These are phyloP conservation scores for Lyophyllum semitale DNA, from an alignment of 768 basidiomycete genomes.

Conservation along the genomic window DNA sequence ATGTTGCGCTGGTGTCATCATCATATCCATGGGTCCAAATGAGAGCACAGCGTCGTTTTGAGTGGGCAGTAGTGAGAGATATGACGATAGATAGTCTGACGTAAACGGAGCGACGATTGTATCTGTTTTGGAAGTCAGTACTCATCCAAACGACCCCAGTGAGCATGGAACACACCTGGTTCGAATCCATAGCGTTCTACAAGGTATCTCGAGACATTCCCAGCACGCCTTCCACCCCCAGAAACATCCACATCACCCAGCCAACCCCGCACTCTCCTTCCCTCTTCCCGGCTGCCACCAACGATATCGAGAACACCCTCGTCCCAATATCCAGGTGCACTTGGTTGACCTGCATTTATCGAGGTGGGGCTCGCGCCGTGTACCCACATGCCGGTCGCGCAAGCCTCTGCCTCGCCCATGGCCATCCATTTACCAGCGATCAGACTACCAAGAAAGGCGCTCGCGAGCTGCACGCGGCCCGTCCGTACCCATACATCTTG, in stretches of 20 bases:
- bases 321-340: slow-evolving; percentile 69
- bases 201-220: slow-evolving; percentile 72
- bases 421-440: slow-evolving; percentile 70
- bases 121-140: slow-evolving; percentile 41
- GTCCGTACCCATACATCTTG: slow-evolving; percentile 79
- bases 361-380: slow-evolving; percentile 46
- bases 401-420: slow-evolving; percentile 77
- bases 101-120: slow-evolving; percentile 77
- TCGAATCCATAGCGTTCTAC: slow-evolving; percentile 84
- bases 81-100: slow-evolving; percentile 72
- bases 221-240: slow-evolving; percentile 63
- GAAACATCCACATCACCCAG: slow-evolving; percentile 79
- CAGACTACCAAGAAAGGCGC: slow-evolving; percentile 71
- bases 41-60: slow-evolving; percentile 74
- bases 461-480: slow-evolving; percentile 76
- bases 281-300: slow-evolving; percentile 75
- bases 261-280: slow-evolving; percentile 71
- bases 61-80: slow-evolving; percentile 75
- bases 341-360: slow-evolving; percentile 10
- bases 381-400: slow-evolving; percentile 78
- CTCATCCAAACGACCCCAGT: neutral
- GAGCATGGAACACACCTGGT: slow-evolving; percentile 44
- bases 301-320: slow-evolving; percentile 77
- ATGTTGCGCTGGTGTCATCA: slow-evolving; percentile 75
- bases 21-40: slow-evolving; percentile 79